phyloP scores from a whole-genome alignment of 1,284 basidiomycete species.

The Boletus subluridellus region DNA sequence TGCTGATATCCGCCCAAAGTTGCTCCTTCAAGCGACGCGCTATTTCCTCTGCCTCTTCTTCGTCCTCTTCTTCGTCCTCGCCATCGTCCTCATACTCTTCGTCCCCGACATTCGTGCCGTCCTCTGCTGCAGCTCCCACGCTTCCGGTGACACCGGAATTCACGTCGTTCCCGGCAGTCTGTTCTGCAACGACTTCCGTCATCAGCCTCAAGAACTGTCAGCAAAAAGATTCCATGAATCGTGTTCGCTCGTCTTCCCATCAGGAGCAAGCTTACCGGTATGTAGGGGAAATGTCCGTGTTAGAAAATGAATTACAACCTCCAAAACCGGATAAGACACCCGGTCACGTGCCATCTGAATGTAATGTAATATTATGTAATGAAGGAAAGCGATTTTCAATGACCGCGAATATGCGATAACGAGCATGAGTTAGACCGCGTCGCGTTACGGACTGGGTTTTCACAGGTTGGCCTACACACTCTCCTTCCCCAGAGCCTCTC shows the following conservation, averaged over 20 bases:
- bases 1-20: conserved; percentile 67
- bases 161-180: conserved; percentile 3
- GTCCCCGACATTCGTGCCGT: conserved; percentile 39
- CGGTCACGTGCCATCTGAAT: conserved; percentile 19
- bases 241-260: conserved; percentile 4
- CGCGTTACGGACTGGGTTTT: not conserved
- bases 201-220: conserved; percentile 13
- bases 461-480: not conserved
- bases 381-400: not conserved
- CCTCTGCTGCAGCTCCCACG: conserved; percentile 6
- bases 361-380: conserved; percentile 12
- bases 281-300: conserved; percentile 1
- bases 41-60: conserved; percentile 68
- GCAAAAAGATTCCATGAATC: conserved; percentile 12
- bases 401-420: conserved; percentile 22
- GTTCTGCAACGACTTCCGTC: conserved; percentile 12
- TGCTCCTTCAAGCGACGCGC: conserved; percentile 65
- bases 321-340: conserved; percentile 11
- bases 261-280: conserved; percentile 11
- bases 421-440: not conserved
- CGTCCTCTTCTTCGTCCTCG: conserved; percentile 60
- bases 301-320: not conserved
- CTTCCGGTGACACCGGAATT: not conserved
- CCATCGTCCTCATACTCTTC: conserved; percentile 49
- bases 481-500: not conserved